Conservation (phyloP, 2,329 filamentous ascomycete species). For the Fusarium humuli region DNA sequence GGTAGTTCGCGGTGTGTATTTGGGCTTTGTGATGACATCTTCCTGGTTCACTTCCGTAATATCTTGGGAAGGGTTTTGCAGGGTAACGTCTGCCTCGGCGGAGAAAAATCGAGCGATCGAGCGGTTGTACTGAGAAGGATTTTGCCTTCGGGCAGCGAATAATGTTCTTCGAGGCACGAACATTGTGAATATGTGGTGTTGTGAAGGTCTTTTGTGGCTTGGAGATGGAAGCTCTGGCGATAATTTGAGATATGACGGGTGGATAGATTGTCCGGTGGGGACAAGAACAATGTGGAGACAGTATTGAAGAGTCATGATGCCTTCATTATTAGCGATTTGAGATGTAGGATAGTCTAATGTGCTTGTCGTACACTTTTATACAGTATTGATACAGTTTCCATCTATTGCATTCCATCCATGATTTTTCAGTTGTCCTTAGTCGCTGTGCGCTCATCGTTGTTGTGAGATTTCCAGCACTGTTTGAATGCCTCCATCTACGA, state of each 20-base stretch:
- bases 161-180: constrained; percentile 43
- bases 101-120: constrained; percentile 42
- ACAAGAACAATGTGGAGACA: constrained; percentile 16
- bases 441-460: constrained; percentile 85
- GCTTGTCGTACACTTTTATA: constrained; percentile 7
- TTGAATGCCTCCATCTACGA: constrained; percentile 87
- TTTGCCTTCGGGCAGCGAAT: constrained; percentile 33
- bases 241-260: constrained; percentile 29
- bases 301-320: constrained; percentile 23
- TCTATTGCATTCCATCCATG: background rate
- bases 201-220: background rate
- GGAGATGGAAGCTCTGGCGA: background rate
- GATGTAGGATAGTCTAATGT: background rate
- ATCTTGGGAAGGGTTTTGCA: constrained; percentile 34
- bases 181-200: constrained; percentile 40
- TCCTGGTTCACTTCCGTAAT: constrained; percentile 25
- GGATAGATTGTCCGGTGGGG: constrained; percentile 33
- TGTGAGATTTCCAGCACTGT: constrained; percentile 90
- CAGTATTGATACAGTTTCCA: background rate
- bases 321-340: constrained; percentile 1
- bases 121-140: constrained; percentile 23
- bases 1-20: background rate
- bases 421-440: constrained; percentile 70
- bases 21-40: constrained; percentile 17
- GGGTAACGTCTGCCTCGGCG: constrained; percentile 32